Evolutionary conservation across 2,329 filamentous ascomycete species (phyloP).

Genomic region (Fusarium pseudocircinatum): DNA sequence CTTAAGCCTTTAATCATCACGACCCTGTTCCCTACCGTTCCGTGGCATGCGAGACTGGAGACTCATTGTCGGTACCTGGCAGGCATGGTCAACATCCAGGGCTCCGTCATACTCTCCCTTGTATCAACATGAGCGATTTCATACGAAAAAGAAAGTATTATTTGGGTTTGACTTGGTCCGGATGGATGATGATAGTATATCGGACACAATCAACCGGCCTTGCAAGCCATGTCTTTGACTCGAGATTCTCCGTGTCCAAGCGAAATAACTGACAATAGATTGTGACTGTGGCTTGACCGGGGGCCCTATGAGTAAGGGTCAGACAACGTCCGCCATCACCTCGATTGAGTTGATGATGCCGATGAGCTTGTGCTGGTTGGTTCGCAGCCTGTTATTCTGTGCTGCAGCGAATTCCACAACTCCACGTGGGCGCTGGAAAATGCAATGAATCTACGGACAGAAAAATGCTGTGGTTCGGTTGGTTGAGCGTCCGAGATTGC

Average conservation of each 20-base stretch:
- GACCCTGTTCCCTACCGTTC: conserved; percentile 27
- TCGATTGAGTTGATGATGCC: conserved; percentile 3
- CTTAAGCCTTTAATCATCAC: conserved; percentile 44
- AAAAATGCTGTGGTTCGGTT: conserved; percentile 22
- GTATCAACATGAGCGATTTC: conserved; percentile 1
- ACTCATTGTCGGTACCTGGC: neutral
- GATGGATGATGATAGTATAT: conserved; percentile 1
- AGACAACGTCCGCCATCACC: conserved; percentile 6
- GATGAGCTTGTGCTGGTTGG: conserved; percentile 9
- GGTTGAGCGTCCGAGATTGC: conserved; percentile 37
- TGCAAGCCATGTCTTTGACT: conserved; percentile 12
- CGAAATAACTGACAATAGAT: conserved; percentile 11
- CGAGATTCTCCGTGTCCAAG: conserved; percentile 2
- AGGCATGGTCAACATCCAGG: neutral
- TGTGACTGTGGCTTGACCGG: conserved; percentile 27
- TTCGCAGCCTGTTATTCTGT: conserved; percentile 12
- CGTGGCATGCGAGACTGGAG: conserved; percentile 22
- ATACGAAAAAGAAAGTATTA: conserved; percentile 16
- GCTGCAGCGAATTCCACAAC: conserved; percentile 39
- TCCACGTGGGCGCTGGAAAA: conserved; percentile 39
- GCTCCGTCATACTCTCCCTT: conserved; percentile 5
- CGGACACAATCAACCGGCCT: neutral
- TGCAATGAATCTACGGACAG: neutral
- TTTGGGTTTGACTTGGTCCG: conserved; percentile 5
- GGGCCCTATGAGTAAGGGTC: conserved; percentile 1